Evolutionary conservation across 2,329 filamentous ascomycete genomes (phyloP).

Genomic region (Scedosporium apiospermum): DNA sequence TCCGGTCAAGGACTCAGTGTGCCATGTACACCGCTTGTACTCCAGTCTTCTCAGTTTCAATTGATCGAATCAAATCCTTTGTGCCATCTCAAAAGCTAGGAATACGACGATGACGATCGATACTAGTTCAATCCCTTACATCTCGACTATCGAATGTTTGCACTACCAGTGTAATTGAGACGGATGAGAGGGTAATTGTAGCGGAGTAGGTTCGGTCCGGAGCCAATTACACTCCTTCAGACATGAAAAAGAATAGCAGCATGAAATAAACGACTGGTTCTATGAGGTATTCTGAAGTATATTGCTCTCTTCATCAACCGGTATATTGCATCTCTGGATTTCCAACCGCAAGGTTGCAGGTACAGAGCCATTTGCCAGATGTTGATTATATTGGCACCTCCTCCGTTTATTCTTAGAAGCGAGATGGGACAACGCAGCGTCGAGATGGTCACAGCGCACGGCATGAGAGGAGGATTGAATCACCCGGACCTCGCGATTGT

Average conservation of each 20-base stretch:
- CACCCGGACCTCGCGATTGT: not conserved
- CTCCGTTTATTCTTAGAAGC: slow-evolving; percentile 4
- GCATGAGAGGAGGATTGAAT: not conserved
- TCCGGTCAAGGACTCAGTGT: not conserved
- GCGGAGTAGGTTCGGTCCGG: not conserved
- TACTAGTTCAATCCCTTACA: not conserved
- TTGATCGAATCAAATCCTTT: not conserved
- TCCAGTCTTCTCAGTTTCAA: not conserved
- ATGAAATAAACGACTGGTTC: not conserved
- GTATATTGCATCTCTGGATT: not conserved
- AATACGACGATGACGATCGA: not conserved
- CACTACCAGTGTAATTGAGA: not conserved
- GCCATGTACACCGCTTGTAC: not conserved
- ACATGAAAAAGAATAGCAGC: not conserved
- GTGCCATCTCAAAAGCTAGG: not conserved
- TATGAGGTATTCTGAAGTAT: no score
- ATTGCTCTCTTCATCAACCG: not conserved
- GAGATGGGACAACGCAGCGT: not conserved
- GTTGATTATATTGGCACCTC: not conserved
- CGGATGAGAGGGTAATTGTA: not conserved
- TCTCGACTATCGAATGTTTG: not conserved
- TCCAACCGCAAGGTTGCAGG: not conserved
- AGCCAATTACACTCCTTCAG: not conserved
- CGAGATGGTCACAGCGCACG: not conserved
- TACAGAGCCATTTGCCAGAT: not conserved